Evolutionary conservation across 164 flowering plant genomes (phyloP).

Genomic region (Sextonia rubra): DNA sequence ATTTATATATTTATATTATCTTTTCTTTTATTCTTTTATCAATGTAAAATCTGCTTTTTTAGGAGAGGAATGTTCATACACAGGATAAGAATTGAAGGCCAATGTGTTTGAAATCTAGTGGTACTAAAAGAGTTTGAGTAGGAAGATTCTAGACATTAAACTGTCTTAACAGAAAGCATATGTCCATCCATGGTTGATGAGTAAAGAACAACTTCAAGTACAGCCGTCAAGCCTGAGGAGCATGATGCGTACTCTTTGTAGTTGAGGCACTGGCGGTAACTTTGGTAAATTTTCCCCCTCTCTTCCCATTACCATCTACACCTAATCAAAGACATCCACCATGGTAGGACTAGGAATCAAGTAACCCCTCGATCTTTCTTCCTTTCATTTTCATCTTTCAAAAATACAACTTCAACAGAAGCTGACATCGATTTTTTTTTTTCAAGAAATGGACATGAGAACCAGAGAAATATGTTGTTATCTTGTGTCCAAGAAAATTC

Average conservation of each 20-base stretch:
- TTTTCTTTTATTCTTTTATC: not conserved
- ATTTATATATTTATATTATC: too few relatives aligned
- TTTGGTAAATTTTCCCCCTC: not conserved
- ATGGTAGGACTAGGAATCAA: not conserved
- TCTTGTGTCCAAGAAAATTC: not conserved
- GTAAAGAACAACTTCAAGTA: not conserved
- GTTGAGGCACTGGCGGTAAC: not conserved
- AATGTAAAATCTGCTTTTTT: not conserved
- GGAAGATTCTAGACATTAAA: not conserved
- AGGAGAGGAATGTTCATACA: not conserved
- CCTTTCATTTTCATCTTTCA: not conserved
- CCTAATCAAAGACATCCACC: not conserved
- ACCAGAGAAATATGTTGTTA: not conserved
- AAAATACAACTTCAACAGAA: too few relatives aligned
- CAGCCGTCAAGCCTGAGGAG: not conserved
- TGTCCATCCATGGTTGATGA: not conserved
- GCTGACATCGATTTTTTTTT: not conserved
- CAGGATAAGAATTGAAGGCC: too few relatives aligned
- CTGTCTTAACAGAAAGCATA: too few relatives aligned
- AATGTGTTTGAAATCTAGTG: not conserved
- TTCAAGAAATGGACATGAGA: not conserved
- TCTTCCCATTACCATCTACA: not conserved
- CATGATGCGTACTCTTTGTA: not conserved
- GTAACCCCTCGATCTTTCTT: too few relatives aligned
- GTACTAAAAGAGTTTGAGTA: not conserved